Base-by-base conservation (phyloP, 805 yeast species). In the Candida insectorum region DNA sequence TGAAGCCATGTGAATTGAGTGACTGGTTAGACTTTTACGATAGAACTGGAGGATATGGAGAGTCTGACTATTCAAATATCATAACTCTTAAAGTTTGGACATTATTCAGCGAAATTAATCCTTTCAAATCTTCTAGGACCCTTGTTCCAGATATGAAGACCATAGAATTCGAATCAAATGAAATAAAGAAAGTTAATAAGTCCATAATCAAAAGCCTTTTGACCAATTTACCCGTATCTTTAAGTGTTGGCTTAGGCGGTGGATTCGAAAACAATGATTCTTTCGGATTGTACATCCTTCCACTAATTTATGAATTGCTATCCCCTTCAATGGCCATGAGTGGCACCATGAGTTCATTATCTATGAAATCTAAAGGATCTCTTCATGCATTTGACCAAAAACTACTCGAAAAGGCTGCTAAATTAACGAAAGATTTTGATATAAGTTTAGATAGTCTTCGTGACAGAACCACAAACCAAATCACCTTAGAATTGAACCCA, bases 11-110 rank as follows among this genome's bases (percentile, higher is more conserved):
- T 10, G 61, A 56, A 16, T 60, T 87, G 6, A 73, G 84, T 26
- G 93, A 85, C 41, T 89, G 95, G 95, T 51, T 85, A 18, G 72
- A 59, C 44, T 85, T 83, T 51, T 74, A 79, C 41, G 97, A 89
- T 52, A 30, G 59, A n/a, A 56, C 81, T 52, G 55, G 48, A 3
- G 34, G 57, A 24, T 42, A 40, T 1, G 62, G 62, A 30, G 68
- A 66, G 38, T 67, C 68, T 3, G 62, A 73, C 15, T 88, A 85
- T 48, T 64, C 72, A 4, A 59, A 80, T 0, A 60, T 73, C 14
- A 75, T 79, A 0, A 75, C 80, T 0, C 50, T 83, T 48, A 82
- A 79, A 35, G 76, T 79, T 42, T 83, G 75, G 69, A 65, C 71
- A 13, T 56, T 73, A 34, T 88, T 83, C 58, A 74, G 79, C 48